Evolutionary conservation across 2,329 filamentous ascomycete species (phyloP).

Genomic region (Neodidymelliopsis sp.): DNA sequence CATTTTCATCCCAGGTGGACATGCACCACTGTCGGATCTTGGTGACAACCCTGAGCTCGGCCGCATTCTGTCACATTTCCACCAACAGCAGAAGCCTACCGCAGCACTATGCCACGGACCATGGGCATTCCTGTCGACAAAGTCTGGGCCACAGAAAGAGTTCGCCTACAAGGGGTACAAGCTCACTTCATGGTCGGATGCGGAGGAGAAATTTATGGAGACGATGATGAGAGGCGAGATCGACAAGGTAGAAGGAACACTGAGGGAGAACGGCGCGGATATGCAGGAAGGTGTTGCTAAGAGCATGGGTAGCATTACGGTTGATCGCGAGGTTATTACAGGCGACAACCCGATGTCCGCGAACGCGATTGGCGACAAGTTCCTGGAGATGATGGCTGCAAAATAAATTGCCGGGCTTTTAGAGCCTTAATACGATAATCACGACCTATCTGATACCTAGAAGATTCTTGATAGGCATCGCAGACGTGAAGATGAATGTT

Average conservation of each 20-base stretch:
- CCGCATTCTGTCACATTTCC: conserved; percentile 53
- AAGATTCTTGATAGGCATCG: no score
- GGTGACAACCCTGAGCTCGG: conserved; percentile 54
- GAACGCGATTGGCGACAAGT: conserved; percentile 42
- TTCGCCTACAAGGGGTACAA: conserved; percentile 58
- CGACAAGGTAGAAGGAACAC: conserved; percentile 51
- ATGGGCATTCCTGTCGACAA: conserved; percentile 55
- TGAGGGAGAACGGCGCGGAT: conserved; percentile 52
- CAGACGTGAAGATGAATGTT: no score
- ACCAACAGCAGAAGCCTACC: conserved; percentile 52
- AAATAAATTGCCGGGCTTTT: not conserved
- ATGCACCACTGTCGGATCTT: conserved; percentile 54
- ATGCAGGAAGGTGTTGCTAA: conserved; percentile 54
- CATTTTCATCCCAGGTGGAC: conserved; percentile 56
- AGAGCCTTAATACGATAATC: no score
- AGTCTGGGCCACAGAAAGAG: conserved; percentile 39
- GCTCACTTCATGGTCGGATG: conserved; percentile 56
- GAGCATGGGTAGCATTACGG: conserved; percentile 52
- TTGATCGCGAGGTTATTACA: conserved; percentile 52
- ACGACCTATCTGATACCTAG: no score
- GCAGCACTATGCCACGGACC: conserved; percentile 58
- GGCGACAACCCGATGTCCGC: conserved; percentile 45
- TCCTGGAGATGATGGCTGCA: conserved; percentile 41
- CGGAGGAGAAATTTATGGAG: conserved; percentile 58
- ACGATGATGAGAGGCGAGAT: conserved; percentile 53